Conservation (phyloP, 2,329 filamentous ascomycete genomes). For the Tolypocladium paradoxum region DNA sequence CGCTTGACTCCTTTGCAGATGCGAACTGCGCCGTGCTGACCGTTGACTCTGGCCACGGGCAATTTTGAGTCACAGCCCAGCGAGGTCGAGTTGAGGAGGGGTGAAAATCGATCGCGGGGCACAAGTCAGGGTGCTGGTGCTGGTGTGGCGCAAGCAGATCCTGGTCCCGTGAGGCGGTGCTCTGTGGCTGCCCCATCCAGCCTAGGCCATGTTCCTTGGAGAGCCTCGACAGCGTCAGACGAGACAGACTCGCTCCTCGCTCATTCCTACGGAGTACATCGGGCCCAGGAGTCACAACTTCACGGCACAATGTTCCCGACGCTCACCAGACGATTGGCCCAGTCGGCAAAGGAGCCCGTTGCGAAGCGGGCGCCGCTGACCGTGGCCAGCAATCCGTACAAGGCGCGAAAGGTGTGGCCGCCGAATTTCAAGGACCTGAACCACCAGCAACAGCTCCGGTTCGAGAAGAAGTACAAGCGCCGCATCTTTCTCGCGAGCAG, state of each 20-base stretch:
- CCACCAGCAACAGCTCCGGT: conserved; percentile 62
- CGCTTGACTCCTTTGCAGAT: conserved; percentile 3
- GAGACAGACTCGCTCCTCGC: too few relatives aligned
- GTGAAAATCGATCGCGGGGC: conserved; percentile 25
- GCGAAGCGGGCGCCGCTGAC: conserved; percentile 16
- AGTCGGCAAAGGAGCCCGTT: conserved; percentile 16
- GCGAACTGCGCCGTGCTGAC: conserved; percentile 3
- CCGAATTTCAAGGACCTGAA: conserved; percentile 63
- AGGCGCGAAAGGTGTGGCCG: conserved; percentile 64
- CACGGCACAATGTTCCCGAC: conserved; percentile 23
- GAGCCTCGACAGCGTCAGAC: neutral
- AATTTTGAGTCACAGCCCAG: conserved; percentile 21
- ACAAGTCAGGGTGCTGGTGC: conserved; percentile 8
- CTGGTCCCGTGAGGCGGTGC: conserved; percentile 12
- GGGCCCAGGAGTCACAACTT: conserved; percentile 2
- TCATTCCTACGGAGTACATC: neutral
- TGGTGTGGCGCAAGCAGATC: conserved; percentile 7
- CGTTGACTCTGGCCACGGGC: conserved; percentile 5
- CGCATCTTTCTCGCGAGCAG: conserved; percentile 51
- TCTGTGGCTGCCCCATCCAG: conserved; percentile 9
- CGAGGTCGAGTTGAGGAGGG: conserved; percentile 16
- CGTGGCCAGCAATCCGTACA: conserved; percentile 46
- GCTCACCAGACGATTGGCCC: conserved; percentile 20
- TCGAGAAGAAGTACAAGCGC: conserved; percentile 70
- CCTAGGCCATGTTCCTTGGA: neutral